These are phyloP conservation scores for Nothomitra cinnamomea DNA, from an alignment of 2,329 filamentous ascomycete genomes.

Conservation along the genomic window DNA sequence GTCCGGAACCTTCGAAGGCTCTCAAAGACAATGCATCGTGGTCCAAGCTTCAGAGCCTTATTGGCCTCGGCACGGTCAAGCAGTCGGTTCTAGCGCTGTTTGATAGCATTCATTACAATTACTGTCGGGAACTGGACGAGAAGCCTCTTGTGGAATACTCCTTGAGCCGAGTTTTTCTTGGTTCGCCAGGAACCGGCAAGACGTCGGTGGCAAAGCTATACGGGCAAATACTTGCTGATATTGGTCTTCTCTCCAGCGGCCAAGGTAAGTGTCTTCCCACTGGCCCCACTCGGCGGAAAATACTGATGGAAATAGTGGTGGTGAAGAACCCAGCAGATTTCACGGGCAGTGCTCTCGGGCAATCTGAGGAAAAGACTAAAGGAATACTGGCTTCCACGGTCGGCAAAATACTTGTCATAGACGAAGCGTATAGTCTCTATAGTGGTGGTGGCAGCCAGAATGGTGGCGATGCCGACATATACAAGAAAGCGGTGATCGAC, in stretches of 20 bases:
- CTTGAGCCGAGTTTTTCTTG: slow-evolving; percentile 53
- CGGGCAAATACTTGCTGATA: slow-evolving; percentile 46
- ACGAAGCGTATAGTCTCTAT: slow-evolving; percentile 58
- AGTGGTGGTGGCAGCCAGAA: slow-evolving; percentile 20
- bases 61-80: slow-evolving; percentile 46
- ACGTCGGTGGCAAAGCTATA: slow-evolving; percentile 61
- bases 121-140: slow-evolving; percentile 45
- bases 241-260: slow-evolving; percentile 49
- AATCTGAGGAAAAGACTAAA: slow-evolving; percentile 56
- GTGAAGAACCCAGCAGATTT: slow-evolving; percentile 61
- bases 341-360: slow-evolving; percentile 42
- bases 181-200: slow-evolving; percentile 59
- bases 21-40: slow-evolving; percentile 38
- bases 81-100: slow-evolving; percentile 38
- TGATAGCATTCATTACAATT: slow-evolving; percentile 46
- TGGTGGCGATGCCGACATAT: slow-evolving; percentile 27
- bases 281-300: slow-evolving; percentile 2
- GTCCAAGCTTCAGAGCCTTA: slow-evolving; percentile 37
- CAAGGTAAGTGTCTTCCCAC: slow-evolving; percentile 33
- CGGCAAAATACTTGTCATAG: slow-evolving; percentile 65
- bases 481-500: slow-evolving; percentile 49
- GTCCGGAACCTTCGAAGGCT: slow-evolving; percentile 42
- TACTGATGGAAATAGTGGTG: slow-evolving; percentile 31
- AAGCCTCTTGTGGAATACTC: slow-evolving; percentile 40
- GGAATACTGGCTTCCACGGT: slow-evolving; percentile 46